phyloP scores from a whole-genome alignment of 495 filamentous ascomycete genomes.

The Staphylotrichum longicolle region DNA sequence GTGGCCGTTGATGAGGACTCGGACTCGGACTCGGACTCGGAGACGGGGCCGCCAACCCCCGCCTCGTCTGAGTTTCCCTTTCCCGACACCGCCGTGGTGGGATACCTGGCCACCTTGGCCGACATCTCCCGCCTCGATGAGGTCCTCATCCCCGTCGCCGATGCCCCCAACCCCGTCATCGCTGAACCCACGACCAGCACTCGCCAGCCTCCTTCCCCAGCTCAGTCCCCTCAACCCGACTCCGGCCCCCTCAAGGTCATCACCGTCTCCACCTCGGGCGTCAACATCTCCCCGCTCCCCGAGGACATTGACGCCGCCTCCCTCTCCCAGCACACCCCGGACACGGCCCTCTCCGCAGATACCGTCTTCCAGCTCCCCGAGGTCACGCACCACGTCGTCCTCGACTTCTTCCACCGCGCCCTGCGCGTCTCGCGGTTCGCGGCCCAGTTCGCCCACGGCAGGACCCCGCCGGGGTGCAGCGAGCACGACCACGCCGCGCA shows the following conservation, averaged over 20 bases:
- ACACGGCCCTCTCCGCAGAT: conserved; percentile 1
- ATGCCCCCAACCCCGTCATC: too few species aligned
- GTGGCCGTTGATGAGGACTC: not conserved
- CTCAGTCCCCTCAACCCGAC: not conserved
- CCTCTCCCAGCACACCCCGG: not conserved
- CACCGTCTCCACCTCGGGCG: conserved; percentile 2
- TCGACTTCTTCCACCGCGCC: conserved; percentile 20
- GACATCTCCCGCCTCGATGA: not conserved
- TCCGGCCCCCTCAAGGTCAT: not conserved
- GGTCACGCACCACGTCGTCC: conserved; percentile 1
- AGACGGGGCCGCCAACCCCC: not conserved
- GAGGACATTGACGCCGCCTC: not conserved
- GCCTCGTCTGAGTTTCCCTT: conserved; percentile 5
- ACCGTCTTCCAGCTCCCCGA: conserved; percentile 13
- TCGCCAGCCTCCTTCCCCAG: too few species aligned
- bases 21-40: conserved; percentile 13
- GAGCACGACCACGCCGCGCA: not conserved
- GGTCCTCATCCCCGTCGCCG: conserved; percentile 5
- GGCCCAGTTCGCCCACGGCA: not conserved
- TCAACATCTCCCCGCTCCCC: conserved; percentile 5
- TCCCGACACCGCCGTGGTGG: not conserved
- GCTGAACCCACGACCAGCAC: not conserved
- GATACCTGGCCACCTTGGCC: not conserved
- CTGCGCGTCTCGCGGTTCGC: conserved; percentile 15
- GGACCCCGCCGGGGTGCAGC: too few species aligned